A percentile compares a stretch with the other conserved stretches of the same genome.
Conservation (phyloP, 805 yeast species). For the Suhomyces pyralidae region DNA sequence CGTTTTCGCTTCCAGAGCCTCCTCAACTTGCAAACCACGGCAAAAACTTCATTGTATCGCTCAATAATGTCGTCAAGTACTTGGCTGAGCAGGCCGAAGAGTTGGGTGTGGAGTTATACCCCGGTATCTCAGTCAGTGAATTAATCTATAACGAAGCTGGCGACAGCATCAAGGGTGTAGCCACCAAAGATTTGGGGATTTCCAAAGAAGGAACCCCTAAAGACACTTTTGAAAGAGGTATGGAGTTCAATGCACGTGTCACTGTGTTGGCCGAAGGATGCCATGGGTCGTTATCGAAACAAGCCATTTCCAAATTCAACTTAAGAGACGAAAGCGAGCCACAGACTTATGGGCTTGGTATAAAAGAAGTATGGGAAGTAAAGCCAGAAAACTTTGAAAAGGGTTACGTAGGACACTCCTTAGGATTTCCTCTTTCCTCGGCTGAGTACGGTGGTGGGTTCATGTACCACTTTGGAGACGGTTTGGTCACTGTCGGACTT, state of each 20-base stretch:
- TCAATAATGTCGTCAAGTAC: constrained; percentile 77
- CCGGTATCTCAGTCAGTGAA: constrained; percentile 84
- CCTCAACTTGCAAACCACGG: constrained; percentile 83
- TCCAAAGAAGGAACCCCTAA: constrained; percentile 73
- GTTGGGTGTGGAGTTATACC: constrained; percentile 89
- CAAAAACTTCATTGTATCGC: constrained; percentile 79
- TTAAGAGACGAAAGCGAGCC: constrained; percentile 62
- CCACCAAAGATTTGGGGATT: constrained; percentile 91
- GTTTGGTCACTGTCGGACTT: constrained; percentile 86
- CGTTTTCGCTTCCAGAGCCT: constrained; percentile 85
- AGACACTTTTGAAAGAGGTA: constrained; percentile 87
- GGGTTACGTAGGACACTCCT: constrained; percentile 80
- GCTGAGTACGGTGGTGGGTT: constrained; percentile 95
- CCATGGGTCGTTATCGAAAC: constrained; percentile 88
- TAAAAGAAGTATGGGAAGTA: constrained; percentile 97
- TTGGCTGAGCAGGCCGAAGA: constrained; percentile 88
- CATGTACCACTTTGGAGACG: constrained; percentile 95
- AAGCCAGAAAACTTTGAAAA: constrained; percentile 72
- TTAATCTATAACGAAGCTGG: constrained; percentile 57
- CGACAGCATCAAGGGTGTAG: constrained; percentile 77
- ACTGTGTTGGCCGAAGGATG: constrained; percentile 98
- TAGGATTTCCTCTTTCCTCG: constrained; percentile 80
- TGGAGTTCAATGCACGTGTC: constrained; percentile 91
- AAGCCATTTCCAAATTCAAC: constrained; percentile 64
- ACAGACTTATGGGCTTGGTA: constrained; percentile 94